These are phyloP conservation scores for Diaporthe sp. DNA, from an alignment of 2,329 filamentous ascomycete species.

Conservation along the genomic window DNA sequence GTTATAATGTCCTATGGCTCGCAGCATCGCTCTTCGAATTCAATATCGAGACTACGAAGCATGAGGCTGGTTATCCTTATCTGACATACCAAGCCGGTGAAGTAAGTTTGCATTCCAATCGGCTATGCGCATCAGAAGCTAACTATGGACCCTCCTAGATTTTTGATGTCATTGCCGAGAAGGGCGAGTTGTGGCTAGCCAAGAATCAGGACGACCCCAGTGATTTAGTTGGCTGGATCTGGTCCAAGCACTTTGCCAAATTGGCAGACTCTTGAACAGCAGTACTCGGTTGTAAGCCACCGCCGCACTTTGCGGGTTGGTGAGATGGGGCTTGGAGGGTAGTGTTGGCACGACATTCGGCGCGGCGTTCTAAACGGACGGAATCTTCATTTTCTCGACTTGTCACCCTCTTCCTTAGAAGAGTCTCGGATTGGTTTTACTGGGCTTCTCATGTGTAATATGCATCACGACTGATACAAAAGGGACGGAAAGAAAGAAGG, in stretches of 20 bases:
- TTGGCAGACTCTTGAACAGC: constrained; percentile 59
- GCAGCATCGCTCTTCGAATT: constrained; percentile 97
- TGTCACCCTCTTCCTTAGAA: background rate
- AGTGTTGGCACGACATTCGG: constrained; percentile 22
- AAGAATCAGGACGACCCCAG: constrained; percentile 93
- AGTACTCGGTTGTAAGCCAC: background rate
- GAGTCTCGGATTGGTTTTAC: constrained; percentile 6
- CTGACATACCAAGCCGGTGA: constrained; percentile 95
- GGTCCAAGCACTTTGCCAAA: constrained; percentile 96
- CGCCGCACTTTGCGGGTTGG: constrained; percentile 20
- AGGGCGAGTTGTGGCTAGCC: constrained; percentile 96
- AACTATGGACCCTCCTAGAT: constrained; percentile 59
- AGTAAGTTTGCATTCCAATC: constrained; percentile 56
- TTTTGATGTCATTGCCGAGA: constrained; percentile 93
- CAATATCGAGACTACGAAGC: constrained; percentile 91
- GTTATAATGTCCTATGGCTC: constrained; percentile 84
- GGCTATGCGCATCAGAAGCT: constrained; percentile 22
- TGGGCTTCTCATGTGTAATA: constrained; percentile 33
- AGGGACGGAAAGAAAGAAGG: constrained; percentile 2
- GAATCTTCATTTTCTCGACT: constrained; percentile 11
- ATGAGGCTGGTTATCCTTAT: constrained; percentile 95
- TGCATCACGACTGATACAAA: constrained; percentile 34
- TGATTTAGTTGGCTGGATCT: constrained; percentile 92
- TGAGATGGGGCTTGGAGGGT: background rate
- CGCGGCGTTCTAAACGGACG: constrained; percentile 27